Percentiles rank a stretch among this genome's conserved stretches.
These are phyloP conservation scores for Microglena sp. DNA, from an alignment of 139 green algal species.

Conservation along the genomic window DNA sequence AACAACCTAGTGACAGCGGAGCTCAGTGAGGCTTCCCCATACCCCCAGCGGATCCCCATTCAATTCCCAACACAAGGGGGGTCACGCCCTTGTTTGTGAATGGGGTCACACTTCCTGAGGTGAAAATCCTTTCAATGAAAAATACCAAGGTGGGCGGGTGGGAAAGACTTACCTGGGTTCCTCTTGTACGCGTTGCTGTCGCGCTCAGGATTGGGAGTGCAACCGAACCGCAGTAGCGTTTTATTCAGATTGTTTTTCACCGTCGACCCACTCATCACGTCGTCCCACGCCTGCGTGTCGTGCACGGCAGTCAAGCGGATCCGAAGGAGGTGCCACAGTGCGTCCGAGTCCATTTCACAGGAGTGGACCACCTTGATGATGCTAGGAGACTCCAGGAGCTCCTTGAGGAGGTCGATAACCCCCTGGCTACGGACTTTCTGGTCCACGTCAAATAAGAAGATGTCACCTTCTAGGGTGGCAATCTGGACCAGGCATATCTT, in stretches of 20 bases:
- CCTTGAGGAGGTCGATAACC: not conserved
- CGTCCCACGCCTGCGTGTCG: constrained; percentile 1
- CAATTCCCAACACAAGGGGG: no score
- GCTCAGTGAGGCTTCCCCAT: no score
- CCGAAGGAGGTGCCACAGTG: not conserved
- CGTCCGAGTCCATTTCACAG: constrained; percentile 10
- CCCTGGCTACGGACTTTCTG: not conserved
- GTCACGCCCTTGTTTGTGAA: no score
- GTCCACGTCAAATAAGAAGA: constrained; percentile 1
- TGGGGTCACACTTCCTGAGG: no score
- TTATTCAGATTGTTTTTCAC: not conserved
- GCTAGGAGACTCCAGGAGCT: not conserved
- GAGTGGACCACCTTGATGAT: not conserved
- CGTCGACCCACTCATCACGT: not conserved
- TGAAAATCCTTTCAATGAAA: no score
- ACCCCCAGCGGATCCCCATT: no score
- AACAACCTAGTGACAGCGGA: no score
- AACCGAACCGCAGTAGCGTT: constrained; percentile 3
- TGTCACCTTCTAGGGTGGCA: not conserved
- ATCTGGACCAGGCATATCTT: not conserved
- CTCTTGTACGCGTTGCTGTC: not conserved
- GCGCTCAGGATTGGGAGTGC: not conserved
- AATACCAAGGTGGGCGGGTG: no score
- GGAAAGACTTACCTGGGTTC: no score
- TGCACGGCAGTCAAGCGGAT: not conserved